phyloP scores from a whole-genome alignment of 768 basidiomycete species.

The Tulasnella calospora region DNA sequence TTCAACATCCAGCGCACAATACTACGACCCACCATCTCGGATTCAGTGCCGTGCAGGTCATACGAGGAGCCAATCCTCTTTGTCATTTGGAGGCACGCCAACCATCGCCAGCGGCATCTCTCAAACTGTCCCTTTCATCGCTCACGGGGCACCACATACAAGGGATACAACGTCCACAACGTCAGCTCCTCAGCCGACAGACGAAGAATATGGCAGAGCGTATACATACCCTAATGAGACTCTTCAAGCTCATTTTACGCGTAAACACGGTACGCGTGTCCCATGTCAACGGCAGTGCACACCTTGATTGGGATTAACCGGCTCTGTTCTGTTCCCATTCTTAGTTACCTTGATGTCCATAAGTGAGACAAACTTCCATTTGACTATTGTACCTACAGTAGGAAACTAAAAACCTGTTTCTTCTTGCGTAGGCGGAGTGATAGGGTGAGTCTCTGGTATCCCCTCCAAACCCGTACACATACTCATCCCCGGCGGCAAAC shows the following conservation, averaged over 20 bases:
- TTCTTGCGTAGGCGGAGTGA: neutral
- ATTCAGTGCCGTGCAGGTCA: neutral
- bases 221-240: neutral
- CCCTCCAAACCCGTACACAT: neutral
- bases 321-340: neutral
- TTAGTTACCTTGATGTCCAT: neutral
- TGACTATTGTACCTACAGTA: neutral
- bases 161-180: neutral
- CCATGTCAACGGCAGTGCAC: neutral
- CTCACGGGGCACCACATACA: neutral
- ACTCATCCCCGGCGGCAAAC: neutral
- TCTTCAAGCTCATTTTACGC: neutral
- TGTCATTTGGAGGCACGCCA: neutral
- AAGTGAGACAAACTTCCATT: neutral
- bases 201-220: neutral
- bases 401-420: neutral
- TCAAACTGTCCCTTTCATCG: neutral
- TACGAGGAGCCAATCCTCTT: neutral
- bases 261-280: constrained; percentile 3
- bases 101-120: neutral
- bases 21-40: neutral
- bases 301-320: neutral
- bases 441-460: neutral
- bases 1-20: neutral
- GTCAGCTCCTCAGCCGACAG: neutral